Evolutionary conservation across 1,284 basidiomycete genomes (phyloP), one percentile per base, ranked within the genome.

Genomic region (Phylloboletellus chloephorus): DNA sequence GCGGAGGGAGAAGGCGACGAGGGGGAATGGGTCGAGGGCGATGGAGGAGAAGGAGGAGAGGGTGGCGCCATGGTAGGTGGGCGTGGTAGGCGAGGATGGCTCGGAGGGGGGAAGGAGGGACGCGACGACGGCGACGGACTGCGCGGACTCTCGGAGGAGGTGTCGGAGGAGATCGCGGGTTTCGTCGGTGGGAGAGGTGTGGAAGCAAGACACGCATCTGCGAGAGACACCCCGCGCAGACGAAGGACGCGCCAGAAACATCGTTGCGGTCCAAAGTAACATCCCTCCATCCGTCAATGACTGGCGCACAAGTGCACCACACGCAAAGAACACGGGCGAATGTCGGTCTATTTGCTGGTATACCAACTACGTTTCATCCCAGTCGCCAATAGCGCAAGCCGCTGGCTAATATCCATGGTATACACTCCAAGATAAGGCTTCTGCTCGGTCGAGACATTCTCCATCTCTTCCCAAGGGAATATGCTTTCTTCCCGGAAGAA

Each of bases 31-130:
- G 52, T 89, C 78, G 67, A 96, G 77, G 1, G 91, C 80, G 52
- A 95, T 80, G n/a, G 89, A 91, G 19, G 88, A 82, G 60, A 95
- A 90, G 0, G 91, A 94, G 5, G 92, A 94, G 29, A 96, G 72
- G 0, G 92, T 95, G 29, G 90, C 89, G 48, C 92, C 92, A 62
- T 95, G 91, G 52, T 71, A 82, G 5, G 47, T 52, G 38, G 42
- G 28, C 25, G 37, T 39, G 19, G 31, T 9, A 17, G 32, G 41
- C 25, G 37, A 30, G 47, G 43, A 26, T 39, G 41, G 30, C 15
- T 29, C 19, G 13, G 43, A 12, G 20, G 22, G 5, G 20, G 67
- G 67, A 57, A 73, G 66, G 46, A 66, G 54, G 0, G 75, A 68
- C 15, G 78, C 79, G 43, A 79, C 67, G 31, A 81, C 74, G 12